Conservation (phyloP, 1,139 yeast species). For the Taphrina deformans region DNA sequence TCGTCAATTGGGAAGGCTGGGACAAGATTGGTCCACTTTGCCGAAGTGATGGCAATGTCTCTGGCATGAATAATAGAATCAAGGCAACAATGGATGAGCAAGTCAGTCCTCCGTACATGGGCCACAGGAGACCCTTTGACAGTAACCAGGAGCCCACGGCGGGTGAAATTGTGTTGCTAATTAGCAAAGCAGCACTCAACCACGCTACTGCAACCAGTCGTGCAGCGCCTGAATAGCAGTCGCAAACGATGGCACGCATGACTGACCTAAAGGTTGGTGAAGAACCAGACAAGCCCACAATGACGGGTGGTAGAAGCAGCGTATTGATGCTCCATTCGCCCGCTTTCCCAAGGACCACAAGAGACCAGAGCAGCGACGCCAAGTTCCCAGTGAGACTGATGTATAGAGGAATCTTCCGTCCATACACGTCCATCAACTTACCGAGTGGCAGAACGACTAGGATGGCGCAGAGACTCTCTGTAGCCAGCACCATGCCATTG, state of each 20-base stretch:
- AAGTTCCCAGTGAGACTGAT: background rate
- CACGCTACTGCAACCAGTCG: constrained; percentile 1
- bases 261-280: background rate
- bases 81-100: background rate
- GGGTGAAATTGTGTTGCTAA: background rate
- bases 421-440: background rate
- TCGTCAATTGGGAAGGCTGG: background rate
- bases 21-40: background rate
- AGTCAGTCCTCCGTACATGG: background rate
- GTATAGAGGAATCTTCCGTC: background rate
- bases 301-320: constrained; percentile 3
- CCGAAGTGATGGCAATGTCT: background rate
- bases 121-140: background rate
- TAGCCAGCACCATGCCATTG: background rate
- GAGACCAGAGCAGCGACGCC: background rate
- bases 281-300: constrained; percentile 8
- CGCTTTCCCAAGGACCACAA: background rate
- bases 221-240: constrained; percentile 2
- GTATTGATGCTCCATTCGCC: constrained; percentile 7
- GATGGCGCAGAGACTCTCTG: background rate
- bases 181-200: background rate
- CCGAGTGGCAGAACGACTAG: constrained; percentile 3
- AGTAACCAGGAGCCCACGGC: background rate
- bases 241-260: background rate
- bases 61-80: background rate